Conservation (phyloP, 176 grass and related monocot genomes). For the Calamus simplicifolius region DNA sequence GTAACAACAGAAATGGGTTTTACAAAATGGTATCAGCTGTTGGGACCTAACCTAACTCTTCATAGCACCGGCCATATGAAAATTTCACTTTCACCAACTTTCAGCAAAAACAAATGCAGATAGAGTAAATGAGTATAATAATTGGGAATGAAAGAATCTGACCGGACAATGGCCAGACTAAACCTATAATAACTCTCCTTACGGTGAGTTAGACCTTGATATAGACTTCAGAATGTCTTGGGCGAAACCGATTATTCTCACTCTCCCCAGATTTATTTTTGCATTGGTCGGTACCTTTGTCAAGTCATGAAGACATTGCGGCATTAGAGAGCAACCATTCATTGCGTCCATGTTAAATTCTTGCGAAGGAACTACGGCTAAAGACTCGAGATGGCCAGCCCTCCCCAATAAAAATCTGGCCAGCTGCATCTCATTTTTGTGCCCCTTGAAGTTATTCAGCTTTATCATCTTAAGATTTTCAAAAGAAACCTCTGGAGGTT, state of each 20-base stretch:
- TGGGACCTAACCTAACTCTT: background rate
- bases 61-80: background rate
- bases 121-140: constrained; percentile 5
- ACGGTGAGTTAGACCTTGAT: constrained; percentile 51
- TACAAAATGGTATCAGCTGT: too few relatives aligned
- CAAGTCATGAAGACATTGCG: constrained; percentile 24
- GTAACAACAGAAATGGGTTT: too few relatives aligned
- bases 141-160: background rate
- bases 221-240: constrained; percentile 70
- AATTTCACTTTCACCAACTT: constrained; percentile 12
- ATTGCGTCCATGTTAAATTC: constrained; percentile 44
- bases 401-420: constrained; percentile 63
- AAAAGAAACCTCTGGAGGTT: constrained; percentile 53
- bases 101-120: background rate
- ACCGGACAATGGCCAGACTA: constrained; percentile 1
- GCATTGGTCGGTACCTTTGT: constrained; percentile 43
- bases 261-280: constrained; percentile 44
- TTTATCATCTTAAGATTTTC: constrained; percentile 65
- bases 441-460: constrained; percentile 78
- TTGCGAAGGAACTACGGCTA: constrained; percentile 42
- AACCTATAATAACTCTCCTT: constrained; percentile 15
- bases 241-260: constrained; percentile 33
- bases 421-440: constrained; percentile 62
- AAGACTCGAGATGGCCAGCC: constrained; percentile 34
- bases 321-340: constrained; percentile 10